Conservation (phyloP, 2,329 filamentous ascomycete species). For the Aureobasidium sp. region DNA sequence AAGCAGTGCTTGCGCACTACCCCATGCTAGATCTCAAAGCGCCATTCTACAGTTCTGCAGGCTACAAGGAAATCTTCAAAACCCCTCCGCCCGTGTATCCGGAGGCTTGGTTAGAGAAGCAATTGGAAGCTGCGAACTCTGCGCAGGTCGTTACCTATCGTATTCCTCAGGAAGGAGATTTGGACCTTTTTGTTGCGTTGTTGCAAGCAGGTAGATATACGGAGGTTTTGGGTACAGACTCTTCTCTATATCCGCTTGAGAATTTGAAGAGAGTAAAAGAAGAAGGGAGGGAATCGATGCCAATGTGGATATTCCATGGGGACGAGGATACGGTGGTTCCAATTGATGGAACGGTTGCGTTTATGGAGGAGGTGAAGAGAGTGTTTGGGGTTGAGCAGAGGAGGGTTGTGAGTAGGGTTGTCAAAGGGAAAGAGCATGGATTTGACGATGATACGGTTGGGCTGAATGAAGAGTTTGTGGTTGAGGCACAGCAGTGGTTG, state of each 20-base stretch:
- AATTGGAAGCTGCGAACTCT: slow-evolving; percentile 3
- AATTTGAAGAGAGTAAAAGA: slow-evolving; percentile 23
- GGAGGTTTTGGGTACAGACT: slow-evolving; percentile 18
- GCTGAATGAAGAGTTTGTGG: slow-evolving; percentile 20
- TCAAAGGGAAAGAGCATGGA: slow-evolving; percentile 31
- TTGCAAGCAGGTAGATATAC: slow-evolving; percentile 19
- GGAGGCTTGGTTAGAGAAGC: slow-evolving; percentile 10
- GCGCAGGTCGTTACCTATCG: not conserved
- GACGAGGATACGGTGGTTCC: slow-evolving; percentile 24
- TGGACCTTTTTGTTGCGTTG: slow-evolving; percentile 20
- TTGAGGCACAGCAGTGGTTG: not conserved
- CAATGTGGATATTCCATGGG: slow-evolving; percentile 31
- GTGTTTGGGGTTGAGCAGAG: not conserved
- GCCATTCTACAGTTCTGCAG: not conserved
- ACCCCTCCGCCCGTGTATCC: not conserved
- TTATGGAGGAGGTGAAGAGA: not conserved
- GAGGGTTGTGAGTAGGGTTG: slow-evolving; percentile 22
- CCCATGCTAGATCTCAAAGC: slow-evolving; percentile 26
- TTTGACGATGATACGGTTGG: slow-evolving; percentile 26
- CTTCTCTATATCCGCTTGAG: slow-evolving; percentile 25
- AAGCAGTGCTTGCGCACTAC: slow-evolving; percentile 27
- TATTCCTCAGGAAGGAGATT: slow-evolving; percentile 11
- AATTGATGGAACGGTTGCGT: not conserved
- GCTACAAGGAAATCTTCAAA: slow-evolving; percentile 18
- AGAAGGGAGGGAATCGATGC: slow-evolving; percentile 21